These are phyloP conservation scores for Hypoxylon sp. DNA, from an alignment of 2,329 filamentous ascomycete species.

Conservation along the genomic window DNA sequence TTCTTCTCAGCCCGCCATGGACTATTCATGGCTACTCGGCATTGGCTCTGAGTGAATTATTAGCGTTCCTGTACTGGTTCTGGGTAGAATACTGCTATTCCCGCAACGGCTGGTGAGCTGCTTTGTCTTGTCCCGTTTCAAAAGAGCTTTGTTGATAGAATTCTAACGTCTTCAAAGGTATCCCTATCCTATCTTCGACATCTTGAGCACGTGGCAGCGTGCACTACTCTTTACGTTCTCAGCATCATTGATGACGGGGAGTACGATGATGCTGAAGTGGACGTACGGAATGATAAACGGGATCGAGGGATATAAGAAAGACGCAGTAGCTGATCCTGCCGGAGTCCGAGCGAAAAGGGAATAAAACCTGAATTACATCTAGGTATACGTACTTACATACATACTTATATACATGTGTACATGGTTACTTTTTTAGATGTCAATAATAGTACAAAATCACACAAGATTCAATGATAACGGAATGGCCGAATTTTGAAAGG, in stretches of 20 bases:
- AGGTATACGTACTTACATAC: too few species aligned
- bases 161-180: slow-evolving; percentile 67
- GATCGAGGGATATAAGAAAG: slow-evolving; percentile 59
- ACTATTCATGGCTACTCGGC: slow-evolving; percentile 73
- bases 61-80: slow-evolving; percentile 80
- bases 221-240: slow-evolving; percentile 78
- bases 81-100: slow-evolving; percentile 82
- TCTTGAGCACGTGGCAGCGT: slow-evolving; percentile 76
- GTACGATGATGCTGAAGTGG: slow-evolving; percentile 78
- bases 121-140: slow-evolving; percentile 1
- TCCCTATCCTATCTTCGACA: slow-evolving; percentile 86
- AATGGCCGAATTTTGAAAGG: slow-evolving; percentile 36
- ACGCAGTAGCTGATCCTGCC: slow-evolving; percentile 50
- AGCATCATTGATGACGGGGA: slow-evolving; percentile 79
- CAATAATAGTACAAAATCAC: background rate
- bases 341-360: slow-evolving; percentile 44
- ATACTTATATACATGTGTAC: too few species aligned
- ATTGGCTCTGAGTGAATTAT: slow-evolving; percentile 68
- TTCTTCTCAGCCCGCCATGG: slow-evolving; percentile 81
- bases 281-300: slow-evolving; percentile 79
- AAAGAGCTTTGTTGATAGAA: slow-evolving; percentile 14
- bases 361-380: too few species aligned
- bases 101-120: slow-evolving; percentile 73
- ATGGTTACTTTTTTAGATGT: background rate
- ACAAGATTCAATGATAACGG: slow-evolving; percentile 20